Base-by-base conservation (phyloP, 495 filamentous ascomycete genomes). In the Aspergillus ostianus region DNA sequence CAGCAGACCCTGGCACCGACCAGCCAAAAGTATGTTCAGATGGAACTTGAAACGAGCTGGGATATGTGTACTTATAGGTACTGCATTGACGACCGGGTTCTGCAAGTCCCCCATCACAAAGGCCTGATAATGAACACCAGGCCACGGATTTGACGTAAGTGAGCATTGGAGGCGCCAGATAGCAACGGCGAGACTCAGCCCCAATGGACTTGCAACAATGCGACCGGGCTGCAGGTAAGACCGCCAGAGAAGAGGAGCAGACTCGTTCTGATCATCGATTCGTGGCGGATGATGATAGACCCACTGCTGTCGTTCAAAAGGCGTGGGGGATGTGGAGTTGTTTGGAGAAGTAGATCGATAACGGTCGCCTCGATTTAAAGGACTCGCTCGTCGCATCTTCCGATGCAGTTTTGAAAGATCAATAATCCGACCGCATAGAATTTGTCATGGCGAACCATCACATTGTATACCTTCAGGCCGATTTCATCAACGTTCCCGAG, bases 391-490 rank as follows among this genome's bases (percentile, higher is more conserved):
- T 58, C 27, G 21, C 48, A 23, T 51, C 23, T 7, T 27, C 46
- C n/a, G 15, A 20, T 48, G 18, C 19, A 41, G 19, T 9, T 20
- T 12, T 21, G 9, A 56, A 69, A 75, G 53, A 62, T 69, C 48
- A 60, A 64, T 17, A 80, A 72, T 18, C 50, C 47, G 51, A 50
- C 21, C 26, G 45, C 44, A n/a, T 26, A 32, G 20, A 44, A 30
- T 55, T 58, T 51, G 48, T 23, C 59, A 41, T 57, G 59, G 59
- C 54, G n/a, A 48, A 62, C 47, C 66, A 67, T 44, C 61, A 71
- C 48, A 59, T 71, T 47, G 64, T 71, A 47, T 61, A 51, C 53
- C 58, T 71, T 18, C 65, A 71, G 49, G 68, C 56, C 13, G 62
- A 64, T 19, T 67, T 66, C 27, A 32, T 62, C 18, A 21, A 51